Evolutionary conservation across 495 filamentous ascomycete genomes (phyloP).

Genomic region (Massariosphaeria phaeospora): DNA sequence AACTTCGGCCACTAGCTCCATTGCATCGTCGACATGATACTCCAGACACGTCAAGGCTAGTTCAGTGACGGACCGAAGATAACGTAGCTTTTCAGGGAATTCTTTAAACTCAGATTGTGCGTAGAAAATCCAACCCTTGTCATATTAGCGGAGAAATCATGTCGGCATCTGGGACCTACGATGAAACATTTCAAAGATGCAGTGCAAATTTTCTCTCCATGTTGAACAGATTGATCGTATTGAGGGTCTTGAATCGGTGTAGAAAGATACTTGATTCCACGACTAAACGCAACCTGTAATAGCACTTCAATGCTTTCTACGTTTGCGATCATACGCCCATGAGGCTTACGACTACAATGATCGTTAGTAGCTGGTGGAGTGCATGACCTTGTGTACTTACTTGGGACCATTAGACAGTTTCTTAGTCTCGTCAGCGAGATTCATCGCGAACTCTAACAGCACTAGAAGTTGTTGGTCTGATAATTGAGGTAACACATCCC

Average conservation of each 20-base stretch:
- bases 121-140: slow-evolving; percentile 63
- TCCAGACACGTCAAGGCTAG: slow-evolving; percentile 55
- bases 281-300: slow-evolving; percentile 20
- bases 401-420: slow-evolving; percentile 49
- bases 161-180: slow-evolving; percentile 38
- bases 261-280: slow-evolving; percentile 23
- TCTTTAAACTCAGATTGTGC: slow-evolving; percentile 56
- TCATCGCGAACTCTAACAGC: slow-evolving; percentile 66
- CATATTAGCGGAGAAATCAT: neutral
- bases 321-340: slow-evolving; percentile 21
- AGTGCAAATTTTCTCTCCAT: slow-evolving; percentile 37
- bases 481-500: slow-evolving; percentile 52
- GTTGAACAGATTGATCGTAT: slow-evolving; percentile 14
- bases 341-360: slow-evolving; percentile 8
- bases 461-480: slow-evolving; percentile 52
- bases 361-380: neutral
- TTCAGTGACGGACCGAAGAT: slow-evolving; percentile 53
- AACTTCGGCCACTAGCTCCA: slow-evolving; percentile 61
- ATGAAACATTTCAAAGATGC: slow-evolving; percentile 59
- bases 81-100: slow-evolving; percentile 48
- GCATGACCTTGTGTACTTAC: slow-evolving; percentile 35
- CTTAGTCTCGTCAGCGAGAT: slow-evolving; percentile 69
- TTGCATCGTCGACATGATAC: slow-evolving; percentile 53
- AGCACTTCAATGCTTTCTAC: slow-evolving; percentile 16
- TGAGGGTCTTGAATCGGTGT: neutral